Percentiles rank a stretch among this genome's conserved stretches.
phyloP scores from a whole-genome alignment of 768 basidiomycete species.

The Leucogyrophana mollusca region DNA sequence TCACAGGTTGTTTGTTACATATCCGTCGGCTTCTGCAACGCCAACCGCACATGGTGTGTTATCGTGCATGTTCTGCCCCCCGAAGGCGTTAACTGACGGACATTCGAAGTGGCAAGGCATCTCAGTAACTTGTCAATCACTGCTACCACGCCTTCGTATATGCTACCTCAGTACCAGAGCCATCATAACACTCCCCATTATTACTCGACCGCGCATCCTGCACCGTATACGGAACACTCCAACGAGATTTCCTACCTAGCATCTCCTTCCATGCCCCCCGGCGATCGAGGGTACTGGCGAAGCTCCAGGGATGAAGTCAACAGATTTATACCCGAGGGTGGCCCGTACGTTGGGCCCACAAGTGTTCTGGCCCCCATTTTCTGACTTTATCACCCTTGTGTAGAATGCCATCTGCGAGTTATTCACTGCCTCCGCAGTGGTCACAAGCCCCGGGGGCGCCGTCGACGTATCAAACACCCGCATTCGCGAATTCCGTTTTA shows the following conservation, averaged over 20 bases:
- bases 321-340: conserved; percentile 53
- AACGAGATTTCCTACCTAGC: conserved; percentile 58
- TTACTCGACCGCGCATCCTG: conserved; percentile 15
- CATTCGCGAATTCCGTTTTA: conserved; percentile 65
- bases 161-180: conserved; percentile 38
- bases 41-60: conserved; percentile 71
- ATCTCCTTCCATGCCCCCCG: conserved; percentile 40
- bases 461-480: conserved; percentile 52
- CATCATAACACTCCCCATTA: no score
- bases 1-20: conserved; percentile 62
- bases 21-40: conserved; percentile 74
- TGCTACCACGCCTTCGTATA: conserved; percentile 61
- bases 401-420: conserved; percentile 25
- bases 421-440: conserved; percentile 41
- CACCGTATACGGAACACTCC: conserved; percentile 65
- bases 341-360: conserved; percentile 42
- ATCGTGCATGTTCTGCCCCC: background rate
- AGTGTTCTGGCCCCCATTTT: conserved; percentile 4
- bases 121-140: conserved; percentile 57
- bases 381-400: conserved; percentile 3
- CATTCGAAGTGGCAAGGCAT: conserved; percentile 61
- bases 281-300: conserved; percentile 65
- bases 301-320: conserved; percentile 59
- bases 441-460: conserved; percentile 36
- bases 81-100: conserved; percentile 17